Conservation (phyloP, 2,329 filamentous ascomycete genomes). For the Xylaria sp. region DNA sequence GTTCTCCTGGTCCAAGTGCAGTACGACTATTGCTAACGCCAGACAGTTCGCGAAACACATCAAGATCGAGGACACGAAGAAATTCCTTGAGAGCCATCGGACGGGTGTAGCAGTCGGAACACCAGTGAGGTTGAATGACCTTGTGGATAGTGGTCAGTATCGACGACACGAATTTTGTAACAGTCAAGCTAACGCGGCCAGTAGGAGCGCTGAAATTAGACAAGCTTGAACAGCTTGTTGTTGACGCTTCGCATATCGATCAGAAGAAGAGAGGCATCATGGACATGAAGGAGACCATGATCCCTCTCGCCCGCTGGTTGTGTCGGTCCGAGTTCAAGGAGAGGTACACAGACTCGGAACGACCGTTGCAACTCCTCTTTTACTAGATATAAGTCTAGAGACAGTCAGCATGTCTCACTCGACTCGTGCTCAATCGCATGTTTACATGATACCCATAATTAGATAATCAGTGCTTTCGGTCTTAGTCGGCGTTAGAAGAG, state of each 20-base stretch:
- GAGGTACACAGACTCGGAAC: slow-evolving; percentile 66
- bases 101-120: slow-evolving; percentile 92
- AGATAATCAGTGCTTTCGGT: slow-evolving; percentile 18
- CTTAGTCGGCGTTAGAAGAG: slow-evolving; percentile 27
- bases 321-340: slow-evolving; percentile 73
- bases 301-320: slow-evolving; percentile 78
- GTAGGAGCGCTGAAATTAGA: slow-evolving; percentile 71
- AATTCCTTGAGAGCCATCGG: slow-evolving; percentile 71
- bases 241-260: slow-evolving; percentile 93
- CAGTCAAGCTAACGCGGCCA: neutral
- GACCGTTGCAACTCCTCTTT: slow-evolving; percentile 67
- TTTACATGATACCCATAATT: slow-evolving; percentile 36
- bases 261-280: slow-evolving; percentile 92
- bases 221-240: slow-evolving; percentile 77
- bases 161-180: neutral
- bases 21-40: slow-evolving; percentile 19
- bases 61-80: slow-evolving; percentile 85
- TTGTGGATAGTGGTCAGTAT: slow-evolving; percentile 76
- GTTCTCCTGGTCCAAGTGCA: neutral
- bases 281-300: slow-evolving; percentile 92
- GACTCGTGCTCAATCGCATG: slow-evolving; percentile 5
- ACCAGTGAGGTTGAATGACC: slow-evolving; percentile 78
- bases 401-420: neutral
- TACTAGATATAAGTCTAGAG: slow-evolving; percentile 52
- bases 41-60: slow-evolving; percentile 90